These are phyloP conservation scores for Solanum etuberosum DNA, from an alignment of 257 asterid species.

Conservation along the genomic window DNA sequence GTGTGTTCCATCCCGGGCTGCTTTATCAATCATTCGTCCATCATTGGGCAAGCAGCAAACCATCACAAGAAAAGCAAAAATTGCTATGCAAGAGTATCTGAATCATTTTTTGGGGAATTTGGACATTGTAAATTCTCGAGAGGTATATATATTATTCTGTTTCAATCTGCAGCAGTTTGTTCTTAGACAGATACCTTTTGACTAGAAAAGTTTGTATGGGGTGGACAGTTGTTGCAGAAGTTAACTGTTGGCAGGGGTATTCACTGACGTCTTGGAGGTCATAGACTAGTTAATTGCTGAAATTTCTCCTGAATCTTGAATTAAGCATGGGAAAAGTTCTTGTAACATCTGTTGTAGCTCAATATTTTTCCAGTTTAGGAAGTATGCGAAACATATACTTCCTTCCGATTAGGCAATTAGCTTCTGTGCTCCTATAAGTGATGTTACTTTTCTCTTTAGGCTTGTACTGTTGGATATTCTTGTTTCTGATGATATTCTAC, in stretches of 20 bases:
- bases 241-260: neutral
- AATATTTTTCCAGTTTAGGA: neutral
- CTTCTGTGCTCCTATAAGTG: neutral
- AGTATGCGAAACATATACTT: neutral
- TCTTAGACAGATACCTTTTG: neutral
- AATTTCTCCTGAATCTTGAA: neutral
- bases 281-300: neutral
- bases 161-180: neutral
- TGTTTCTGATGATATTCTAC: neutral
- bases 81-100: constrained; percentile 92
- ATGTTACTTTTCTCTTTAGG: neutral
- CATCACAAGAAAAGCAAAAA: constrained; percentile 64
- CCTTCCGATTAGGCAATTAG: neutral
- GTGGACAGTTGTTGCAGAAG: neutral
- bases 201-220: neutral
- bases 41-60: constrained; percentile 65
- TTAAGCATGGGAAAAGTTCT: neutral
- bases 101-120: constrained; percentile 82
- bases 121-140: constrained; percentile 71
- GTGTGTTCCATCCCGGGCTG: constrained; percentile 77
- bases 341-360: neutral
- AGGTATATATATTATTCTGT: constrained; percentile 43
- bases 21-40: constrained; percentile 78
- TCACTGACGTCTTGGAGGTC: neutral
- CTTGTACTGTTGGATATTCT: neutral